Conservation (phyloP, 345 rosid genomes). For the Alliaria petiolata region DNA sequence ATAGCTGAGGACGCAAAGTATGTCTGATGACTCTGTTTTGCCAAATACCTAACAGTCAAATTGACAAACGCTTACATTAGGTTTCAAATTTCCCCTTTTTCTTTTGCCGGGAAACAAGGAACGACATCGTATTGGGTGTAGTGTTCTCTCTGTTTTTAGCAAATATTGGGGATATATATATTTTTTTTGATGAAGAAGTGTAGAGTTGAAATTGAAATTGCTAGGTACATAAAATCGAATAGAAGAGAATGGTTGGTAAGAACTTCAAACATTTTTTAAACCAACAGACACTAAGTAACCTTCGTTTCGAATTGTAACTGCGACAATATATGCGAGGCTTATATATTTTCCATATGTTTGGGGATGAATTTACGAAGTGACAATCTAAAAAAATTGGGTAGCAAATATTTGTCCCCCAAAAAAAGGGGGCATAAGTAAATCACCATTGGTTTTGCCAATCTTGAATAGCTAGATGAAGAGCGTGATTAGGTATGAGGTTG, state of each 20-base stretch:
- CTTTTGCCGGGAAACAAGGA: not conserved
- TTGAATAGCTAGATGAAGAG: constrained; percentile 75
- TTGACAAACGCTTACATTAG: not conserved
- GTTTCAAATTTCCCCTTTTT: not conserved
- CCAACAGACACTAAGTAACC: not conserved
- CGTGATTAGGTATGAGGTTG: constrained; percentile 70
- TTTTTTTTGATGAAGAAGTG: not conserved
- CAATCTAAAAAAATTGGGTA: constrained; percentile 13
- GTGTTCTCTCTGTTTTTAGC: not conserved
- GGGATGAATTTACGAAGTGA: constrained; percentile 23
- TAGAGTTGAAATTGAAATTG: not conserved
- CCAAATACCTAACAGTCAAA: constrained; percentile 36
- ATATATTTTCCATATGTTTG: constrained; percentile 7
- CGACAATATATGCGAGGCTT: not conserved
- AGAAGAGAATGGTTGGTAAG: not conserved
- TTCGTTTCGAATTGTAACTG: not conserved
- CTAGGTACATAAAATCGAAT: not conserved
- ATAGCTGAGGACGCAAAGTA: constrained; percentile 16
- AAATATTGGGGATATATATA: too few relatives aligned
- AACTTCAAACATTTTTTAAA: not conserved
- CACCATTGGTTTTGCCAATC: constrained; percentile 72
- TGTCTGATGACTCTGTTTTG: not conserved
- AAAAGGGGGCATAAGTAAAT: constrained; percentile 13
- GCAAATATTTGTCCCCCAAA: not conserved
- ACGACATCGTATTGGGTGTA: not conserved